phyloP scores from a whole-genome alignment of 2,329 filamentous ascomycete species.

The Bipolaris cookei region DNA sequence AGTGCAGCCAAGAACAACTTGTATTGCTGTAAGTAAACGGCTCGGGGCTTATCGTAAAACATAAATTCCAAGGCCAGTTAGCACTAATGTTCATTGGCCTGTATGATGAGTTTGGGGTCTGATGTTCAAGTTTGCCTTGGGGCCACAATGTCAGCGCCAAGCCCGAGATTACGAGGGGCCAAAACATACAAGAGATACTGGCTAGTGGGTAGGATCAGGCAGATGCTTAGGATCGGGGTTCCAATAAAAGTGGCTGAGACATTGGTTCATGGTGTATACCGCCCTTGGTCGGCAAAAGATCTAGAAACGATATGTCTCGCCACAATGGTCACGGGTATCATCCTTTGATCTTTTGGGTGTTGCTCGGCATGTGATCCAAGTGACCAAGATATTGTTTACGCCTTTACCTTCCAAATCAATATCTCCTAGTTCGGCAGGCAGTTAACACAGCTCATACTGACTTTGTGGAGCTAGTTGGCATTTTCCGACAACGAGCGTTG shows the following conservation, averaged over 20 bases:
- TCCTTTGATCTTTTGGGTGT: too few species aligned
- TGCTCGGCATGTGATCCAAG: too few species aligned
- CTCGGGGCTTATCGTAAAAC: not conserved
- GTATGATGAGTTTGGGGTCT: not conserved
- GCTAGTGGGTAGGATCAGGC: not conserved
- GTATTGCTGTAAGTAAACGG: not conserved
- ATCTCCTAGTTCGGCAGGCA: too few species aligned
- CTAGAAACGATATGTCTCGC: too few species aligned
- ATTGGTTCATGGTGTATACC: not conserved
- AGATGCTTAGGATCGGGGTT: not conserved
- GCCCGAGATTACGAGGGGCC: not conserved
- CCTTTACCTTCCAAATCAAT: too few species aligned
- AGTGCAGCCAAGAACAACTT: not conserved
- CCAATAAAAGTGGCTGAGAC: not conserved
- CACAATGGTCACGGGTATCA: too few species aligned
- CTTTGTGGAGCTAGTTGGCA: too few species aligned
- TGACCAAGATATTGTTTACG: too few species aligned
- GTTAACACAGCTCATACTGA: too few species aligned
- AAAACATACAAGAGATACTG: not conserved
- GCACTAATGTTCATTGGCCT: not conserved
- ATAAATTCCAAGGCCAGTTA: not conserved
- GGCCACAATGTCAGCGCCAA: conserved; percentile 7
- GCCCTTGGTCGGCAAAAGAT: not conserved
- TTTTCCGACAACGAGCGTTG: too few species aligned
- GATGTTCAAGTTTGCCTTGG: not conserved